Base-by-base conservation (phyloP, 1,139 yeast species). In the Citeromyces hawaiiensis region DNA sequence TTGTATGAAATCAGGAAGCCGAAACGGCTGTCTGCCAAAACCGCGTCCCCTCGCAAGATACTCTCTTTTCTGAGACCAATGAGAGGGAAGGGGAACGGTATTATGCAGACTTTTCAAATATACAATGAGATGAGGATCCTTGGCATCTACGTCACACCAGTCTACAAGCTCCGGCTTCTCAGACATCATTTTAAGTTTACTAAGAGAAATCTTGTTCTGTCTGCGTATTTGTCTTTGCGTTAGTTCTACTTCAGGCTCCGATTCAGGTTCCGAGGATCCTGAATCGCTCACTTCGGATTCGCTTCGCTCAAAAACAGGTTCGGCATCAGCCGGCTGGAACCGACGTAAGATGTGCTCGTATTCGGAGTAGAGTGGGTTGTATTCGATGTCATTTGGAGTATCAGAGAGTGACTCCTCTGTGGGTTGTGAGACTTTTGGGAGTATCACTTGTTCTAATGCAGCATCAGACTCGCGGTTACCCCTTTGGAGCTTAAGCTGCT, bases 121-220 rank as follows among this genome's bases (percentile, higher is more conserved):
- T 0, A 83, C 74, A 13, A 78, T 63, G 19, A 87, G 55, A 39
- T 64, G 61, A 1, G 98, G 96, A 51, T 86, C 93, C 3, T 66
- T 68, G 0, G 97, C 83, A 59, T 88, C 93, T 2, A 78, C 80
- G 56, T 91, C 98, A 48, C 64, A 72, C 93, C 94, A 82, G 47
- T 87, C 95, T 0, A 91, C 81, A 3, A 79, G 54, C 44, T 83
- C 87, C 0, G 97, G 96, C 32, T 61, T 61, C 5, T 57, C 52
- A 0, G 80, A 68, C 16, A 64, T 56, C 1, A 82, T 66, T 53
- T 88, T 91, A 39, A 91, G 63, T 11, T 68, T 65, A 0, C 91
- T 76, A 14, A 91, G 59, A 0, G 93, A 72, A 1, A 86, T 70
- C 48, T 60, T 55, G 50, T 79, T 78, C 42, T 73, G 63, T 34